Conservation (phyloP, 176 grass and related monocot species). For the Triticum aestivum region DNA sequence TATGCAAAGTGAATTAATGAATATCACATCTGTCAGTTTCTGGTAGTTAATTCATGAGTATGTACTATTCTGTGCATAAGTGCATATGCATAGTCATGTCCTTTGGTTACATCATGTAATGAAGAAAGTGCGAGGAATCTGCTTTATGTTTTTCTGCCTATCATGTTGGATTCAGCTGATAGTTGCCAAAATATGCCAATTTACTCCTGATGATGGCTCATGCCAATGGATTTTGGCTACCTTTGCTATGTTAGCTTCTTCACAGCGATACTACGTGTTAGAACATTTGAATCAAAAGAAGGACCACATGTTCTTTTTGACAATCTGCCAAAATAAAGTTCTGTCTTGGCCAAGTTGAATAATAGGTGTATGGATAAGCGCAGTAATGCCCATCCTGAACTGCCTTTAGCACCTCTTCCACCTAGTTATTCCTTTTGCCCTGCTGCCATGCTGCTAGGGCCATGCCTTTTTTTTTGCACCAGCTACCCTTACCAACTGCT, state of each 20-base stretch:
- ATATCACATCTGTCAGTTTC: neutral
- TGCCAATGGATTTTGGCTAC: neutral
- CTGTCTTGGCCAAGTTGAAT: neutral
- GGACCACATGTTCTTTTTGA: neutral
- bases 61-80: neutral
- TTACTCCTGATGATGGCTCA: neutral
- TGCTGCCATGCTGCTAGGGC: neutral
- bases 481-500: neutral
- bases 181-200: neutral
- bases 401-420: neutral
- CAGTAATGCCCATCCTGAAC: neutral
- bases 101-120: constrained; percentile 9
- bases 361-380: neutral
- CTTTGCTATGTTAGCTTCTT: neutral
- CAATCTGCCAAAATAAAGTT: constrained; percentile 5
- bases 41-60: neutral
- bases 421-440: neutral
- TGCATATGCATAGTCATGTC: neutral
- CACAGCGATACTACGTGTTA: neutral
- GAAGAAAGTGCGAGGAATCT: neutral
- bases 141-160: neutral
- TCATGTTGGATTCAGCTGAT: neutral
- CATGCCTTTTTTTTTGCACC: neutral
- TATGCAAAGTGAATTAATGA: constrained; percentile 4
- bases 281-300: constrained; percentile 18